These are phyloP conservation scores for Plantago coronopus DNA, from an alignment of 305 asterid genomes.

Conservation along the genomic window DNA sequence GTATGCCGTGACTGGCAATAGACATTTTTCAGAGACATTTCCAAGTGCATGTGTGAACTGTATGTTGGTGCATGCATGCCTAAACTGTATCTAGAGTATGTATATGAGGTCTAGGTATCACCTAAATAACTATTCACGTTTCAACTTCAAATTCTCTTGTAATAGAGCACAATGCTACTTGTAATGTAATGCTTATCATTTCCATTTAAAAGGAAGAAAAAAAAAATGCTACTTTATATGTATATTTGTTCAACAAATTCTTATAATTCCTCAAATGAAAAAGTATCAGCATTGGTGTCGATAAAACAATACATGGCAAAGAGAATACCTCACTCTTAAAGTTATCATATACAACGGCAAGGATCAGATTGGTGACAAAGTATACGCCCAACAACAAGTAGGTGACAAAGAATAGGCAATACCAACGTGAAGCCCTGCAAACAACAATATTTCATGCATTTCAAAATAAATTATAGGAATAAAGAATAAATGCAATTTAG, in stretches of 20 bases:
- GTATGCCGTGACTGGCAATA: not conserved
- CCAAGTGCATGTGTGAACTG: not conserved
- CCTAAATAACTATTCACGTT: too few relatives aligned
- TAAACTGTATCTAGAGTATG: too few relatives aligned
- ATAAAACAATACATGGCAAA: slow-evolving; percentile 12
- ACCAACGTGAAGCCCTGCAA: slow-evolving; percentile 94
- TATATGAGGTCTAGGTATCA: too few relatives aligned
- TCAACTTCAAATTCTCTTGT: too few relatives aligned
- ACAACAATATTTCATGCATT: slow-evolving; percentile 22
- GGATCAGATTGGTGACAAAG: slow-evolving; percentile 96
- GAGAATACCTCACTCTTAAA: slow-evolving; percentile 79
- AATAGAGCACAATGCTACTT: too few relatives aligned
- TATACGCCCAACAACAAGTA: slow-evolving; percentile 91
- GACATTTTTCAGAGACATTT: not conserved
- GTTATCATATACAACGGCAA: slow-evolving; percentile 98
- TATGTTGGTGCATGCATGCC: not conserved
- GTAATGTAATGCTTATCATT: too few relatives aligned
- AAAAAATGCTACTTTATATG: not conserved
- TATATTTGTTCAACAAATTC: not conserved
- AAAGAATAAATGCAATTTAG: slow-evolving; percentile 9
- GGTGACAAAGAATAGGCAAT: slow-evolving; percentile 70
- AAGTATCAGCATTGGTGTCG: slow-evolving; percentile 11
- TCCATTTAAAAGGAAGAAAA: too few relatives aligned
- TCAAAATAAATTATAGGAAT: slow-evolving; percentile 19
- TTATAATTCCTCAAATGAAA: slow-evolving; percentile 10